Evolutionary conservation across 768 basidiomycete genomes (phyloP).

Genomic region (Plicaturopsis crispa): DNA sequence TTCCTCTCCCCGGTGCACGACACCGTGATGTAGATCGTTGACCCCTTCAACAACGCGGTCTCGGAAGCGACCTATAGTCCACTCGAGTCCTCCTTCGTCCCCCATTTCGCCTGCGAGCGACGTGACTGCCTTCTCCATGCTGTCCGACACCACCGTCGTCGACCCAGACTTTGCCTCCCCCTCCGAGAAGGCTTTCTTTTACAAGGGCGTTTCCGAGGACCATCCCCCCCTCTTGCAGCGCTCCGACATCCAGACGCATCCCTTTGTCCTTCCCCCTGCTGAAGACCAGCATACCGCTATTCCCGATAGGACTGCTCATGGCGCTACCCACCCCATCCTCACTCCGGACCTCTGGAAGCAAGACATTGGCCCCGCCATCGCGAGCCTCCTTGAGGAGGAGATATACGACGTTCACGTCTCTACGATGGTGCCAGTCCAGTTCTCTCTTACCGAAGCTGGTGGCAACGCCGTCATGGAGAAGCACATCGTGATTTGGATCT

Average conservation of each 20-base stretch:
- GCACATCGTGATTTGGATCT: slow-evolving; percentile 20
- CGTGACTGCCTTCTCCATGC: slow-evolving; percentile 3
- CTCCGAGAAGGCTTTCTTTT: slow-evolving; percentile 13
- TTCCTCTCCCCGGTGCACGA: slow-evolving; percentile 21
- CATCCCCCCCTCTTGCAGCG: slow-evolving; percentile 16
- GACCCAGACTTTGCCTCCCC: slow-evolving; percentile 10
- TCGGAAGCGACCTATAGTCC: slow-evolving; percentile 38
- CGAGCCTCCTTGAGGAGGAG: too few species aligned
- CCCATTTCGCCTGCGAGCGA: slow-evolving; percentile 2
- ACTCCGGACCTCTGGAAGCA: slow-evolving; percentile 13
- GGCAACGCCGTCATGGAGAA: slow-evolving; percentile 14
- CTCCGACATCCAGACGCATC: slow-evolving; percentile 10
- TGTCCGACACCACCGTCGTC: slow-evolving; percentile 7
- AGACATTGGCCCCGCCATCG: too few species aligned
- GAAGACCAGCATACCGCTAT: too few species aligned
- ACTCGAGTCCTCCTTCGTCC: too few species aligned
- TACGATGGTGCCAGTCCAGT: slow-evolving; percentile 14
- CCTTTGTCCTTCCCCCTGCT: slow-evolving; percentile 5
- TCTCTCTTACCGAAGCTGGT: too few species aligned
- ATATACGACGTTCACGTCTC: too few species aligned
- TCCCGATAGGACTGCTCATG: slow-evolving; percentile 12
- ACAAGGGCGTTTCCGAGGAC: slow-evolving; percentile 13
- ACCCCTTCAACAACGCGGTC: slow-evolving; percentile 32
- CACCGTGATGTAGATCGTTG: slow-evolving; percentile 23
- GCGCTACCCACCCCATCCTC: slow-evolving; percentile 15